Evolutionary conservation across 371 early-diverging fungal species (phyloP).

Genomic region (Nematocida displodere): DNA sequence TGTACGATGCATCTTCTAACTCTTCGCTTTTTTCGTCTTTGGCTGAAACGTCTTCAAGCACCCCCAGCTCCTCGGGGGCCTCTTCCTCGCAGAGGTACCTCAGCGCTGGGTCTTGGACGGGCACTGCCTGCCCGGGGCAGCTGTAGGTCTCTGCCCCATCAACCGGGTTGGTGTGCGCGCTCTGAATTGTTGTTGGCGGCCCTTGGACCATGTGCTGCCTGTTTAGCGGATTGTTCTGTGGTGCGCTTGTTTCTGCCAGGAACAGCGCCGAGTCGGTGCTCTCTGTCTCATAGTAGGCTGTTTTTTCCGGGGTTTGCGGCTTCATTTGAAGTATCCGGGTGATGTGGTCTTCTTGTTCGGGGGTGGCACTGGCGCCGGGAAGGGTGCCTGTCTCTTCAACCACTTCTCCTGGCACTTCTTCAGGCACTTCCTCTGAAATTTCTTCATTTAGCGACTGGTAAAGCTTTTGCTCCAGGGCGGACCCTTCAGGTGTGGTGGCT

Average conservation of each 20-base stretch:
- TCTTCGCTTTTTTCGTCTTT: not conserved
- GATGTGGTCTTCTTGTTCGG: constrained; percentile 5
- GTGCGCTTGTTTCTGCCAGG: not conserved
- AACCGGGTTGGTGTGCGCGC: not conserved
- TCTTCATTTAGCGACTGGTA: constrained; percentile 18
- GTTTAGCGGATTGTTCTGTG: not conserved
- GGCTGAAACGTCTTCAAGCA: not conserved
- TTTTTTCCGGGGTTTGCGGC: not conserved
- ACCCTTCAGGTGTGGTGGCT: not conserved
- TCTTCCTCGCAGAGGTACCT: not conserved
- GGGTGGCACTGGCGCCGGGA: constrained; percentile 17
- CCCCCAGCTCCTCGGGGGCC: not conserved
- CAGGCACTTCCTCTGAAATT: not conserved
- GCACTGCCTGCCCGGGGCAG: not conserved
- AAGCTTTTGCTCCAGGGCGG: not conserved
- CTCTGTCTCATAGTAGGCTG: not conserved
- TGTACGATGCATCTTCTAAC: not conserved
- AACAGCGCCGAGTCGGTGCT: not conserved
- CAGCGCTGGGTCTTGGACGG: not conserved
- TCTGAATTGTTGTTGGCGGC: not conserved
- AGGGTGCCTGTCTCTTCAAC: not conserved
- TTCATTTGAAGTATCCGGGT: constrained; percentile 17
- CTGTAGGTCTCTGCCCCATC: not conserved
- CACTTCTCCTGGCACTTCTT: not conserved
- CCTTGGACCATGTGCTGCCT: not conserved